Evolutionary conservation across 164 flowering plant species (phyloP).

Genomic region (Vitis amurensis): DNA sequence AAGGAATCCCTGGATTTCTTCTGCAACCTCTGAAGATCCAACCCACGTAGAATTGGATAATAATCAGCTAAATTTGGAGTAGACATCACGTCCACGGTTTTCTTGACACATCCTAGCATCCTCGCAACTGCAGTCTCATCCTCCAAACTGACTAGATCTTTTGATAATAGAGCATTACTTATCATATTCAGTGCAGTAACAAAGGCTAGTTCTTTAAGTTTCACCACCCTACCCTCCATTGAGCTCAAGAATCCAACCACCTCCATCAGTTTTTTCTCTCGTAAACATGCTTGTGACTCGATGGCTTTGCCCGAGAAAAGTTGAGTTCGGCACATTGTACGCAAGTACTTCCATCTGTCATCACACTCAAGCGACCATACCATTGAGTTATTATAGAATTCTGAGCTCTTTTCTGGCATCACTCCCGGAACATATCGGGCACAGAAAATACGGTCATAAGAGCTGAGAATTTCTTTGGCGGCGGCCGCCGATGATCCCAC

Average conservation of each 20-base stretch:
- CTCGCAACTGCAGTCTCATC: conserved; percentile 1
- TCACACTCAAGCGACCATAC: conserved; percentile 27
- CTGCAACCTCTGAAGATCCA: conserved; percentile 18
- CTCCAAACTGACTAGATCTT: conserved; percentile 19
- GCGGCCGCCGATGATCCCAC: conserved; percentile 14
- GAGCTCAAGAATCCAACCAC: conserved; percentile 16
- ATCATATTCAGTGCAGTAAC: conserved; percentile 24
- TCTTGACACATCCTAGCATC: not conserved
- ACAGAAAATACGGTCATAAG: conserved; percentile 9
- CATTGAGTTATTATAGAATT: conserved; percentile 3
- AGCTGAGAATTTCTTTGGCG: conserved; percentile 19
- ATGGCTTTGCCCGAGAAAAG: conserved; percentile 32
- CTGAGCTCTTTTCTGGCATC: not conserved
- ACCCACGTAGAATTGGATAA: conserved; percentile 9
- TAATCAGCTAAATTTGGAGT: conserved; percentile 15
- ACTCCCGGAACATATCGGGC: not conserved
- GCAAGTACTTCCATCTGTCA: conserved; percentile 36
- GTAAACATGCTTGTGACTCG: conserved; percentile 24
- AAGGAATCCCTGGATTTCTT: not conserved
- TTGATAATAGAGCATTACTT: conserved; percentile 19
- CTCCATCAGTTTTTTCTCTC: conserved; percentile 30
- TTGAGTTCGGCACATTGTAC: conserved; percentile 31
- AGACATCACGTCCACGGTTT: not conserved
- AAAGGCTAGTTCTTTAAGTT: conserved; percentile 21
- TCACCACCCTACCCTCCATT: conserved; percentile 20